phyloP scores from a whole-genome alignment of 225 moss, liverwort and hornwort genomes.

The Polytrichum commune region DNA sequence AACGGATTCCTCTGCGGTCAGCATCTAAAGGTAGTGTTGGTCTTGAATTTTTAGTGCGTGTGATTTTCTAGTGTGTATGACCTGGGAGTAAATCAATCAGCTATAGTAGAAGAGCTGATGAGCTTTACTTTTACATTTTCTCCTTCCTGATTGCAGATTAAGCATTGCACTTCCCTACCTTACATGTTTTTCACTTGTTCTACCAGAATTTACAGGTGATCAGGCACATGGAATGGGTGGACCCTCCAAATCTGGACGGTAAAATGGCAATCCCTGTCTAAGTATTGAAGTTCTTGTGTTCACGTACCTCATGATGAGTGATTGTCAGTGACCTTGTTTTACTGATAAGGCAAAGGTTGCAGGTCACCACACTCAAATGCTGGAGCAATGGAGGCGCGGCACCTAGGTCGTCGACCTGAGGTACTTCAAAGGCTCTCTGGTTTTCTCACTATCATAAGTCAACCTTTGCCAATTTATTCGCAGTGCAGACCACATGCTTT shows the following conservation, averaged over 20 bases:
- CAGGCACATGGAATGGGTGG: slow-evolving; percentile 39
- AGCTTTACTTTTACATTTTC: neutral
- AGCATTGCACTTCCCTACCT: neutral
- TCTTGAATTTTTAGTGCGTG: neutral
- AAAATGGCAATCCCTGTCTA: neutral
- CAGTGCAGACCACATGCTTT: too few relatives aligned
- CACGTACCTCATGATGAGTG: too few relatives aligned
- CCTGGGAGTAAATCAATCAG: too few relatives aligned
- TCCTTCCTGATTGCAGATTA: neutral
- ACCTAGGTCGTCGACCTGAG: slow-evolving; percentile 55
- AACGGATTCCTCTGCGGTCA: slow-evolving; percentile 38
- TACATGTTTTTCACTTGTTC: slow-evolving; percentile 4
- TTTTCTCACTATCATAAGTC: too few relatives aligned
- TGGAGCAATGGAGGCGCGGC: slow-evolving; percentile 46
- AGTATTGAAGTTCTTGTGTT: slow-evolving; percentile 1
- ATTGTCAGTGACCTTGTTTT: neutral
- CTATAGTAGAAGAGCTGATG: too few relatives aligned
- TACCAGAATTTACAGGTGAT: slow-evolving; percentile 41
- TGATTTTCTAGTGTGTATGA: neutral
- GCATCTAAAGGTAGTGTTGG: slow-evolving; percentile 37
- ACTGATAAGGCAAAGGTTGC: slow-evolving; percentile 18
- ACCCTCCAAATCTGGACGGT: slow-evolving; percentile 56
- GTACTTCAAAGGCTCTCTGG: slow-evolving; percentile 8
- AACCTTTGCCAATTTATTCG: too few relatives aligned
- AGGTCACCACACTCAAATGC: slow-evolving; percentile 39